Evolutionary conservation across 805 yeast genomes (phyloP).

Genomic region (Sugiyamaella smithiae): DNA sequence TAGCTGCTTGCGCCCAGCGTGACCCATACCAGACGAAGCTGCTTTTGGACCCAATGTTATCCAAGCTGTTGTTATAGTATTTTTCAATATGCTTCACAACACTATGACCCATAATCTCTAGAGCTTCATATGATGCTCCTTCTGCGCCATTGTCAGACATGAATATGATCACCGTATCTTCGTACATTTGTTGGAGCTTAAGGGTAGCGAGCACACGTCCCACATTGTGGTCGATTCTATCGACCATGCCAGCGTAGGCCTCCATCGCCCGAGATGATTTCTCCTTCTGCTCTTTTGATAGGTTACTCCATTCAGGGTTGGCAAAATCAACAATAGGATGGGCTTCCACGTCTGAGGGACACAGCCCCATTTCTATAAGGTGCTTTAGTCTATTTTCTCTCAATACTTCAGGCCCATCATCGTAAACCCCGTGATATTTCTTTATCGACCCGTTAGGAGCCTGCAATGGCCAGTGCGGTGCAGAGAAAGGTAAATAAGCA

Average conservation of each 20-base stretch:
- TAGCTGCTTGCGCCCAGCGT: constrained; percentile 63
- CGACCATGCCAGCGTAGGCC: constrained; percentile 62
- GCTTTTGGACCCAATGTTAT: constrained; percentile 47
- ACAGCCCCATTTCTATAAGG: constrained; percentile 45
- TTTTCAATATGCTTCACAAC: constrained; percentile 26
- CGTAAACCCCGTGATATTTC: constrained; percentile 48
- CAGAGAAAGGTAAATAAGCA: constrained; percentile 54
- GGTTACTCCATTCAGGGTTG: constrained; percentile 44
- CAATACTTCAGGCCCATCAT: constrained; percentile 47
- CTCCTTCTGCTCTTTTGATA: constrained; percentile 38
- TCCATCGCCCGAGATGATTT: constrained; percentile 49
- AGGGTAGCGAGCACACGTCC: constrained; percentile 48
- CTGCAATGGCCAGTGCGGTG: constrained; percentile 68
- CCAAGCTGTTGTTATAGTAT: constrained; percentile 42
- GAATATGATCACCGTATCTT: constrained; percentile 55
- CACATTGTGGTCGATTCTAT: constrained; percentile 48
- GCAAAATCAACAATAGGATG: constrained; percentile 33
- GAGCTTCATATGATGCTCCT: constrained; percentile 54
- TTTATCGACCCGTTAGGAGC: constrained; percentile 49
- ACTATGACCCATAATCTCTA: constrained; percentile 39
- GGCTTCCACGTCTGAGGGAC: constrained; percentile 37
- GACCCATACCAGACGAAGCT: constrained; percentile 54
- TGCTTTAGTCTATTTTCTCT: constrained; percentile 39
- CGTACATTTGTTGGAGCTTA: constrained; percentile 43
- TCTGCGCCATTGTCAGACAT: constrained; percentile 68